Conservation (phyloP, 371 early-diverging fungal species). For the Entomophthora muscae region DNA sequence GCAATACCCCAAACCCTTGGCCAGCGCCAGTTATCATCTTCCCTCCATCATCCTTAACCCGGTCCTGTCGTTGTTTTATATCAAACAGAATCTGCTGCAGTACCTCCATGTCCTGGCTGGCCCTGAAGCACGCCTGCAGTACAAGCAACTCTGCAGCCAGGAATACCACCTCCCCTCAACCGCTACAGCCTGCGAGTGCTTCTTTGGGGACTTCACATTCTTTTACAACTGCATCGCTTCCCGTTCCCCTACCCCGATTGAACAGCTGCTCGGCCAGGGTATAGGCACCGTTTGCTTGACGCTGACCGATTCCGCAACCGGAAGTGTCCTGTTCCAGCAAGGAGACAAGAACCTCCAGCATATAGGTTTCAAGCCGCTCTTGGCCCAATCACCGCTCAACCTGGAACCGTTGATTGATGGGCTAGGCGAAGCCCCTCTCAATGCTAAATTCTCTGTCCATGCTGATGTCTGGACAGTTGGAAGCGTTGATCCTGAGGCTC, state of each 20-base stretch:
- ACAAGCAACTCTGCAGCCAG: constrained; percentile 19
- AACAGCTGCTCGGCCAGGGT: constrained; percentile 47
- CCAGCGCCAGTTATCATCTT: constrained; percentile 20
- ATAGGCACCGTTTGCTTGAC: constrained; percentile 46
- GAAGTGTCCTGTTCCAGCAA: constrained; percentile 13
- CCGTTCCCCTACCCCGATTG: constrained; percentile 29
- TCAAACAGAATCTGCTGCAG: constrained; percentile 39
- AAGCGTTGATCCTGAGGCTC: constrained; percentile 24
- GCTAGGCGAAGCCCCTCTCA: constrained; percentile 11
- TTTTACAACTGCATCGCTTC: constrained; percentile 34
- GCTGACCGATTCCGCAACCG: constrained; percentile 21
- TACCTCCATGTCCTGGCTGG: constrained; percentile 30
- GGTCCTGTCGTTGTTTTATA: constrained; percentile 35
- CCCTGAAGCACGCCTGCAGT: constrained; percentile 26
- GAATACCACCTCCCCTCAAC: constrained; percentile 1
- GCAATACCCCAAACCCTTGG: constrained; percentile 17
- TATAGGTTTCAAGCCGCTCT: constrained; percentile 15
- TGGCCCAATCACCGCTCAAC: not conserved
- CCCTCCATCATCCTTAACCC: constrained; percentile 33
- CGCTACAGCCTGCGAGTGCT: constrained; percentile 11
- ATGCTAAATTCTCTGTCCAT: constrained; percentile 26
- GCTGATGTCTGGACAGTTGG: constrained; percentile 59
- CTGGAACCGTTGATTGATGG: constrained; percentile 11
- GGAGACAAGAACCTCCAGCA: constrained; percentile 17
- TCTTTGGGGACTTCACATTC: constrained; percentile 34